Evolutionary conservation across 495 filamentous ascomycete species (phyloP).

Genomic region (Neurospora tetrasperma): DNA sequence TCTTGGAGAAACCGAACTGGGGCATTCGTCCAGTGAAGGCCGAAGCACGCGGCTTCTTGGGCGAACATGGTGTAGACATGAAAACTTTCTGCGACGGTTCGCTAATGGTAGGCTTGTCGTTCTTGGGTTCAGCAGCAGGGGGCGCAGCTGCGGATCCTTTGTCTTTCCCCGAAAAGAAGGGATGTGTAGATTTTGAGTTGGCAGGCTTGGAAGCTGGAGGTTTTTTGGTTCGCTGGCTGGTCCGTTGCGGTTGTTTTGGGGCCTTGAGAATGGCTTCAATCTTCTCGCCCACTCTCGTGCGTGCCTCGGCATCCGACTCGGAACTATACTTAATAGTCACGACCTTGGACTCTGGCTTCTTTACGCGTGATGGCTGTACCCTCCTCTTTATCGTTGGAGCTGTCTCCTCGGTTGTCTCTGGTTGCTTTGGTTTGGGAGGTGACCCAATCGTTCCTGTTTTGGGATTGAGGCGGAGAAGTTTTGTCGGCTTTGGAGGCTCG

Average conservation of each 20-base stretch:
- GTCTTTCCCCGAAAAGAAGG: slow-evolving; percentile 58
- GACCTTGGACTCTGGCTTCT: slow-evolving; percentile 11
- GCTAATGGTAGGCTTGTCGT: not conserved
- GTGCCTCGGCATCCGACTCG: slow-evolving; percentile 17
- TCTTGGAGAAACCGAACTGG: slow-evolving; percentile 21
- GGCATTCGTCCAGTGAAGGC: slow-evolving; percentile 16
- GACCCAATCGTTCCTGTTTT: slow-evolving; percentile 47
- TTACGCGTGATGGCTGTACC: slow-evolving; percentile 1
- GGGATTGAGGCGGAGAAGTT: slow-evolving; percentile 37
- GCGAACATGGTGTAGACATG: slow-evolving; percentile 26
- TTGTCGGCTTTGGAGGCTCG: slow-evolving; percentile 26
- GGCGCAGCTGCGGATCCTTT: slow-evolving; percentile 12
- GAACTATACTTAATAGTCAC: slow-evolving; percentile 27
- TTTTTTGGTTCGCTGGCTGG: slow-evolving; percentile 12
- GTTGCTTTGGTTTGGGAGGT: slow-evolving; percentile 30
- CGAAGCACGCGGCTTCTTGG: slow-evolving; percentile 15
- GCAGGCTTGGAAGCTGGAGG: slow-evolving; percentile 11
- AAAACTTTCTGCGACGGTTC: slow-evolving; percentile 16
- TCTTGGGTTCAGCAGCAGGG: slow-evolving; percentile 8
- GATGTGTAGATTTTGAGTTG: slow-evolving; percentile 56
- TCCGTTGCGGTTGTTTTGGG: slow-evolving; percentile 8
- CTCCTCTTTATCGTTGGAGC: slow-evolving; percentile 1
- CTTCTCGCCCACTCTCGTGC: slow-evolving; percentile 21
- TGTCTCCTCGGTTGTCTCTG: not conserved
- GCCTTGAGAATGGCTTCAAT: slow-evolving; percentile 25